A percentile compares a stretch with the other conserved stretches of the same genome.
Conservation (phyloP, 2,329 filamentous ascomycete species). For the Paecilomyces formosus region DNA sequence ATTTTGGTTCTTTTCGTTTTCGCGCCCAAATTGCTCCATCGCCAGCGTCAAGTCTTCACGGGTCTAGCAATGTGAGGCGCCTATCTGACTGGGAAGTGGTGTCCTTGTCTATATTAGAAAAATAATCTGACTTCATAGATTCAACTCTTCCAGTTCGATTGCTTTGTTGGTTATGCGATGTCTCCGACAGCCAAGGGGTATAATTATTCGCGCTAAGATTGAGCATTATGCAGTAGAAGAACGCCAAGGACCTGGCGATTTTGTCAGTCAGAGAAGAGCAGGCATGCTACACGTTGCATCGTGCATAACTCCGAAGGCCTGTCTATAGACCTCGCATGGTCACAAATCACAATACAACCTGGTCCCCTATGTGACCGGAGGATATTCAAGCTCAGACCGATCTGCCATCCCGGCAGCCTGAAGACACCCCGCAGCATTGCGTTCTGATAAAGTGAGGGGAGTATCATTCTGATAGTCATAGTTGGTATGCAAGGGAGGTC, state of each 20-base stretch:
- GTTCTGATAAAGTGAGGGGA: neutral
- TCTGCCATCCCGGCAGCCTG: neutral
- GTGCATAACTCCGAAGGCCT: neutral
- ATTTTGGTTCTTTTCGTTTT: neutral
- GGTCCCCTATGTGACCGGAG: neutral
- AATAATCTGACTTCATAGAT: no score
- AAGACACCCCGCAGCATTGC: neutral
- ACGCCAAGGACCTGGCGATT: neutral
- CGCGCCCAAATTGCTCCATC: neutral
- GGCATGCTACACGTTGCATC: neutral
- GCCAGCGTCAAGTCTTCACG: no score
- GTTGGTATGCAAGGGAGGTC: neutral
- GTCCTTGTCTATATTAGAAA: no score
- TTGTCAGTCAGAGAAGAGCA: neutral
- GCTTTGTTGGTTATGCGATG: neutral
- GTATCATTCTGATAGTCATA: neutral
- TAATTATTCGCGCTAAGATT: neutral
- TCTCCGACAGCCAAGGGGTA: neutral
- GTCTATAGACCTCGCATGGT: neutral
- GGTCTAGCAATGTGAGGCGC: no score
- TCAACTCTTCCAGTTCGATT: no score
- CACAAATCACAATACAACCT: neutral
- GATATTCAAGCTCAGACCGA: neutral
- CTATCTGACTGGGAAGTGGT: no score
- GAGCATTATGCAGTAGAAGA: neutral